Evolutionary conservation across 169 alveolate genomes (phyloP), one percentile per base, ranked within the genome.

Genomic region (Plasmodium reichenowi): DNA sequence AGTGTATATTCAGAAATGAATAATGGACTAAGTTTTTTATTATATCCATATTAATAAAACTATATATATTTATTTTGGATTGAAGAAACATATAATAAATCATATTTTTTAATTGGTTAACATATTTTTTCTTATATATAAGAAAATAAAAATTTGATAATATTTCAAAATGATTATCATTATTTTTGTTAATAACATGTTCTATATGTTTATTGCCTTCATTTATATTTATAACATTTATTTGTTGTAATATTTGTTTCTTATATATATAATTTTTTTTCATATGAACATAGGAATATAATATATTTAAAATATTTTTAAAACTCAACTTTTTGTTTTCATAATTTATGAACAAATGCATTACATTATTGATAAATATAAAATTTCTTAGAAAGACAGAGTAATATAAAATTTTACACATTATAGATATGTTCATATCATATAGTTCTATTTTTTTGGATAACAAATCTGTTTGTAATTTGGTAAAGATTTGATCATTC

Each of bases 1-100:
- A 4, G 66, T 72, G 92, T 71, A 86, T 86, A 54, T 86, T 86
- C 66, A 86, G 26, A 86, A 86, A 86, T 38, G 87, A 86, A 38
- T 13, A 71, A n/a, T 45, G 45, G 10, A 86, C 54, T 63, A 70
- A 62, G 3, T 12, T 8, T 10, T 43, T 60, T 62, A 86, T 60
- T 13, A 3, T 38, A 45, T 86, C 87, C 38, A 32, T 50, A 64
- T 86, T 86, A 59, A 86, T 68, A 59, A 43, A 71, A 47, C 70
- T 17, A 22, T 86, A 86, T 59, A 59, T 76, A 72, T 86, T 86
- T 38, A 86, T 64, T 43, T 66, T 70, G 1, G 59, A 59, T 50
- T 86, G 92, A 29, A 63, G 29, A 72, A 71, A 86, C n/a, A 71
- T 58, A 72, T 50, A 71, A 86, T 70, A 86, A 45, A 86, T 86